phyloP scores from a whole-genome alignment of 2,329 filamentous ascomycete species.

The Proliferodiscus dingleyae region DNA sequence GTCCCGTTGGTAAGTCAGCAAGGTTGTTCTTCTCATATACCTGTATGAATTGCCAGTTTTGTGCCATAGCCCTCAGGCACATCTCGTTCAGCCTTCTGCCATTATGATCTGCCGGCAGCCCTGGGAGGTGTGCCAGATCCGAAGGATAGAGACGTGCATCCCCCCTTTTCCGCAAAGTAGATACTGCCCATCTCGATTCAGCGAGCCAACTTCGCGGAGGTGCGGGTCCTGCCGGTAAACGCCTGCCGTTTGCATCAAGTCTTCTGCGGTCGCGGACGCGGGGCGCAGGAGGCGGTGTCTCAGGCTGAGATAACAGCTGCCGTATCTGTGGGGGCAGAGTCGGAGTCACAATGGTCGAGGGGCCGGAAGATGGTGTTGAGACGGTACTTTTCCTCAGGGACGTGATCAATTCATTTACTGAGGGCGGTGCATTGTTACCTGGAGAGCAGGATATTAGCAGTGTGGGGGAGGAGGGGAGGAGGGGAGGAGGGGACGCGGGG shows the following conservation, averaged over 20 bases:
- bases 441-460: slow-evolving; percentile 6
- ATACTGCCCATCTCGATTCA: slow-evolving; percentile 29
- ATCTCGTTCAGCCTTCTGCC: slow-evolving; percentile 41
- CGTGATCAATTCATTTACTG: slow-evolving; percentile 57
- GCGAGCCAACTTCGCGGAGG: slow-evolving; percentile 54
- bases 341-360: slow-evolving; percentile 11
- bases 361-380: slow-evolving; percentile 16
- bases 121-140: slow-evolving; percentile 34
- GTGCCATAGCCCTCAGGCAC: slow-evolving; percentile 45
- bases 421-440: slow-evolving; percentile 32
- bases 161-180: slow-evolving; percentile 7
- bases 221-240: slow-evolving; percentile 53
- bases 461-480: background rate
- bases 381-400: slow-evolving; percentile 47
- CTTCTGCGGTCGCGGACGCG: slow-evolving; percentile 35
- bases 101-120: slow-evolving; percentile 27
- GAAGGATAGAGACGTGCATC: slow-evolving; percentile 28
- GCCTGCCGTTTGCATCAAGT: slow-evolving; percentile 44
- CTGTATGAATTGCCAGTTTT: slow-evolving; percentile 51
- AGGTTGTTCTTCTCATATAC: slow-evolving; percentile 54
- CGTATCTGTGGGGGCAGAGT: slow-evolving; percentile 56
- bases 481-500: slow-evolving; percentile 9
- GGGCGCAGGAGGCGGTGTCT: slow-evolving; percentile 48
- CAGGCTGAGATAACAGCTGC: slow-evolving; percentile 54
- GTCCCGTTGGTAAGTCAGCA: slow-evolving; percentile 47